These are phyloP conservation scores for Ceratocystis alfenasii DNA, from an alignment of 2,329 filamentous ascomycete species.

Conservation along the genomic window DNA sequence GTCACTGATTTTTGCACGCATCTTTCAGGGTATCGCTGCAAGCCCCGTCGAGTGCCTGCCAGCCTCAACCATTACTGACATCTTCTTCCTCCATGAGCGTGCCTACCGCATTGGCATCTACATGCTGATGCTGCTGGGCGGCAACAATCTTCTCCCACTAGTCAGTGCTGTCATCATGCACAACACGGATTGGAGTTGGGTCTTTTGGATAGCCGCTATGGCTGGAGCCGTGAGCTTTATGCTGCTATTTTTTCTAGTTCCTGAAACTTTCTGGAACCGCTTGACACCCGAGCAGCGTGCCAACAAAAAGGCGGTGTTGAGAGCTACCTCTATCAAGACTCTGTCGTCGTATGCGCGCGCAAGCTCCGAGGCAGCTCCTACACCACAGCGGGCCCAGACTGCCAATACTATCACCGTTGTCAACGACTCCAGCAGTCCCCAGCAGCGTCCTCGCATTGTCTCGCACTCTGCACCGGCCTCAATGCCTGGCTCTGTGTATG, in stretches of 20 bases:
- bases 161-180: slow-evolving; percentile 78
- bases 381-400: neutral
- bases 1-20: slow-evolving; percentile 67
- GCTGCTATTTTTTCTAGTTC: slow-evolving; percentile 78
- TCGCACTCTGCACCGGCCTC: neutral
- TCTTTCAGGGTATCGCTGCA: slow-evolving; percentile 79
- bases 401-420: neutral
- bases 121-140: slow-evolving; percentile 73
- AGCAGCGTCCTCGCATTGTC: neutral
- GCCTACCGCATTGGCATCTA: slow-evolving; percentile 91
- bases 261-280: slow-evolving; percentile 92
- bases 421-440: neutral
- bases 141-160: slow-evolving; percentile 80
- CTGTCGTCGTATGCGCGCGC: slow-evolving; percentile 32
- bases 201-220: slow-evolving; percentile 79
- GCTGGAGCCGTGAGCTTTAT: slow-evolving; percentile 58
- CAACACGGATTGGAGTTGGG: slow-evolving; percentile 72
- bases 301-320: slow-evolving; percentile 32
- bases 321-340: slow-evolving; percentile 35
- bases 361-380: neutral
- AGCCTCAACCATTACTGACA: slow-evolving; percentile 87
- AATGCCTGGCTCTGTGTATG: neutral
- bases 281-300: slow-evolving; percentile 42
- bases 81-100: slow-evolving; percentile 76
- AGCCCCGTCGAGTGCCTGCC: slow-evolving; percentile 87